Conservation (phyloP, 2,329 filamentous ascomycete genomes). For the Clarireedia homoeocarpa region DNA sequence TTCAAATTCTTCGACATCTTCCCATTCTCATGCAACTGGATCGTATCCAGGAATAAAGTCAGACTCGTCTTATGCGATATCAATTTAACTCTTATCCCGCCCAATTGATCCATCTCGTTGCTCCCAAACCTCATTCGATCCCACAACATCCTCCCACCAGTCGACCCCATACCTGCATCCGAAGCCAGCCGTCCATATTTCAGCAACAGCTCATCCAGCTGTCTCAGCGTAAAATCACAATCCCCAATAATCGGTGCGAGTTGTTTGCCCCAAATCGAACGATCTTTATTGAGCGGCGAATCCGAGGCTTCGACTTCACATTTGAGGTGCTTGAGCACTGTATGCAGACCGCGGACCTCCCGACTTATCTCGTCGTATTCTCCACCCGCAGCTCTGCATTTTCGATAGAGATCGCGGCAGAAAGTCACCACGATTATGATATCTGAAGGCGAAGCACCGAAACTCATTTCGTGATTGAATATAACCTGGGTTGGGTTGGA, state of each 20-base stretch:
- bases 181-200: constrained; percentile 32
- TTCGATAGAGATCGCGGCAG: constrained; percentile 47
- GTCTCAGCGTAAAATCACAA: constrained; percentile 45
- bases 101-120: constrained; percentile 28
- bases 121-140: constrained; percentile 24
- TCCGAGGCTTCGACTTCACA: constrained; percentile 49
- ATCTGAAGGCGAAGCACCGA: constrained; percentile 28
- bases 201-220: constrained; percentile 46
- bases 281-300: constrained; percentile 43
- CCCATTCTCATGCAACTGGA: constrained; percentile 44
- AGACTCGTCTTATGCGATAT: constrained; percentile 45
- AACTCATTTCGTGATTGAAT: constrained; percentile 22
- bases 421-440: constrained; percentile 50
- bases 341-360: constrained; percentile 46
- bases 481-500: not conserved
- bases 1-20: constrained; percentile 30
- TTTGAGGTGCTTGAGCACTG: constrained; percentile 48
- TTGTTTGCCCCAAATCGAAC: constrained; percentile 40
- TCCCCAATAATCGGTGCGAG: constrained; percentile 46
- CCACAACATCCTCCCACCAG: constrained; percentile 17
- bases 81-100: constrained; percentile 34
- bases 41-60: constrained; percentile 48
- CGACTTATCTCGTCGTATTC: constrained; percentile 43
- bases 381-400: constrained; percentile 40
- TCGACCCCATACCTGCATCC: constrained; percentile 9